These are phyloP conservation scores for Jatropha curcas DNA, from an alignment of 345 rosid genomes.

Conservation along the genomic window DNA sequence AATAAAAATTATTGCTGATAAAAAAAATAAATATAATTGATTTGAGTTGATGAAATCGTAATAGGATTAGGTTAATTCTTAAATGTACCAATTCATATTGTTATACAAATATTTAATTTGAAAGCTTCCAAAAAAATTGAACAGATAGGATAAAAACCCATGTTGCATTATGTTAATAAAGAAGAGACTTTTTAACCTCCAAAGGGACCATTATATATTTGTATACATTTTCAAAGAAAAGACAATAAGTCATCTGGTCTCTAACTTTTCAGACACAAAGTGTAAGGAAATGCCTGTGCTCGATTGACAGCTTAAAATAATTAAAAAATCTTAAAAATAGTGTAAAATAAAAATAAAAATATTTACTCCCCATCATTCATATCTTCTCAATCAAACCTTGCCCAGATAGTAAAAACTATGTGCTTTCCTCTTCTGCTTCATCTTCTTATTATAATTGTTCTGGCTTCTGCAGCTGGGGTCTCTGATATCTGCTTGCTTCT, in stretches of 20 bases:
- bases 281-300: background rate
- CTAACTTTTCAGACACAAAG: constrained; percentile 40
- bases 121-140: constrained; percentile 13
- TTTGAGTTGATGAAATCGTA: too few species aligned
- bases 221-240: constrained; percentile 15
- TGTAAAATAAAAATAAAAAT: background rate
- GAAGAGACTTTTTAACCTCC: background rate
- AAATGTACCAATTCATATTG: too few species aligned
- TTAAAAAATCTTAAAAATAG: too few species aligned
- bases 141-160: too few species aligned
- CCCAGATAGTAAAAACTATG: background rate
- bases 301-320: constrained; percentile 15
- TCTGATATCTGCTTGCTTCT: background rate
- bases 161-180: too few species aligned
- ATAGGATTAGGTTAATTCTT: too few species aligned
- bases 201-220: background rate
- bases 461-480: background rate
- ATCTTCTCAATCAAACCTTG: background rate
- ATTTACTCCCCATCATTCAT: constrained; percentile 23
- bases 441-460: background rate
- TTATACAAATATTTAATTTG: too few species aligned
- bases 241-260: constrained; percentile 39
- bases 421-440: background rate
- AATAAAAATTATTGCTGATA: too few species aligned
- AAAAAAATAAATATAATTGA: too few species aligned